phyloP scores from a whole-genome alignment of 2,329 filamentous ascomycete species.

The Hirsutella minnesotensis region DNA sequence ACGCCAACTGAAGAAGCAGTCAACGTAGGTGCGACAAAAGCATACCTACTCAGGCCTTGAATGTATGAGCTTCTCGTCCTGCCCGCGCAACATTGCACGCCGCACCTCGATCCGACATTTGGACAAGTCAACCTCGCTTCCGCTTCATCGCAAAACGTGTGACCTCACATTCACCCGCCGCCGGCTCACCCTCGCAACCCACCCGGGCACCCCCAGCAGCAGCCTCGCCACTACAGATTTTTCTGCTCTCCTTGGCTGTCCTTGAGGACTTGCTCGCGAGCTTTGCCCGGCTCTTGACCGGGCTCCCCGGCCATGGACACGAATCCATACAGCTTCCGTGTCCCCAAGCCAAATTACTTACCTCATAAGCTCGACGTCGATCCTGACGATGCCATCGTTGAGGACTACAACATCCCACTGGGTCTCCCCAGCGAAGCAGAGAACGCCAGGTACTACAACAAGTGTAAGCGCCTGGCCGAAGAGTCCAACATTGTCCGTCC shows the following conservation, averaged over 20 bases:
- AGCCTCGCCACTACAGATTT: background rate
- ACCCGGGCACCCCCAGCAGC: too few species aligned
- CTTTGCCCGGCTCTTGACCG: background rate
- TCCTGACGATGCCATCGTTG: constrained; percentile 37
- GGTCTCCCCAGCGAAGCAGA: constrained; percentile 39
- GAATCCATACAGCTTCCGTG: constrained; percentile 38
- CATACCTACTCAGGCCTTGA: too few species aligned
- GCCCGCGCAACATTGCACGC: too few species aligned
- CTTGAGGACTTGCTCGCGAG: background rate
- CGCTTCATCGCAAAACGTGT: too few species aligned
- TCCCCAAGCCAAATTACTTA: constrained; percentile 48
- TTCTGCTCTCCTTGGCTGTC: background rate
- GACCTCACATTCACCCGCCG: too few species aligned
- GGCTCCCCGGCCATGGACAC: constrained; percentile 19
- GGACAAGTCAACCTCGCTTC: too few species aligned
- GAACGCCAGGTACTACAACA: constrained; percentile 43
- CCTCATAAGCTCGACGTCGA: constrained; percentile 42
- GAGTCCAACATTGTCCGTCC: constrained; percentile 65
- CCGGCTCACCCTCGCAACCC: too few species aligned
- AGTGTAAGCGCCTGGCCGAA: constrained; percentile 43
- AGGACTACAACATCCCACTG: constrained; percentile 39
- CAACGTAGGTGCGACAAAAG: too few species aligned
- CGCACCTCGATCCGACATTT: too few species aligned
- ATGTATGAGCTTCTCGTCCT: too few species aligned
- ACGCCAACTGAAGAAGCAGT: too few species aligned